Percentiles rank a stretch among this genome's conserved stretches.
Evolutionary conservation across 768 basidiomycete species (phyloP).

Genomic region (Tylopilus subfusipes): DNA sequence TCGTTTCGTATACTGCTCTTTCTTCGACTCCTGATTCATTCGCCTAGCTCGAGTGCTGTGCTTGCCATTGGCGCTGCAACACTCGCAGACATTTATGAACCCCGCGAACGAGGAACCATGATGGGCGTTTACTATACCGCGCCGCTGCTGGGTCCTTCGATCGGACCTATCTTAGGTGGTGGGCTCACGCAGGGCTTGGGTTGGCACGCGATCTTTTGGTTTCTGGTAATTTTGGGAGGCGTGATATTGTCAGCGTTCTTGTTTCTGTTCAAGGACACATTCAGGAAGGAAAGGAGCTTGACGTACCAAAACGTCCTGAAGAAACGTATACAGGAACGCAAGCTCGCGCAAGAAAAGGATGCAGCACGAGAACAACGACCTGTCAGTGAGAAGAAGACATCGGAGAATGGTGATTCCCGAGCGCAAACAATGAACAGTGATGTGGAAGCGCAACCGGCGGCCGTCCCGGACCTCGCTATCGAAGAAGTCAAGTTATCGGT

Average conservation of each 20-base stretch:
- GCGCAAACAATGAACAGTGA: constrained; percentile 17
- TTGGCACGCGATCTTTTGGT: constrained; percentile 89
- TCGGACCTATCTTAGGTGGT: constrained; percentile 73
- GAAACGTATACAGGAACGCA: constrained; percentile 33
- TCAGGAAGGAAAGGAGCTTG: constrained; percentile 77
- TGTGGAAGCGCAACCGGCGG: constrained; percentile 21
- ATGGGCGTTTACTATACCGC: constrained; percentile 83
- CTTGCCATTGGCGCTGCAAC: constrained; percentile 69
- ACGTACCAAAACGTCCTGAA: constrained; percentile 69
- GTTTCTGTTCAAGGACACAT: constrained; percentile 79
- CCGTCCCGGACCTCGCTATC: constrained; percentile 8
- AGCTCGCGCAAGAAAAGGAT: constrained; percentile 15
- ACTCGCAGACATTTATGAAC: constrained; percentile 76
- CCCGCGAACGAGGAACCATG: constrained; percentile 68
- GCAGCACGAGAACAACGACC: constrained; percentile 2
- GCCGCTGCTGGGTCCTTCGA: constrained; percentile 67
- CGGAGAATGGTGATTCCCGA: background rate
- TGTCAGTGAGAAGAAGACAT: background rate
- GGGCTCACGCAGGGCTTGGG: constrained; percentile 59
- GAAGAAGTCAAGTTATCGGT: constrained; percentile 54
- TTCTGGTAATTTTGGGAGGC: constrained; percentile 64
- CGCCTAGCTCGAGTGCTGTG: constrained; percentile 57
- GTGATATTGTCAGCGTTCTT: constrained; percentile 54
- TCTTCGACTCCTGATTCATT: background rate
- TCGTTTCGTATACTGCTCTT: background rate